Evolutionary conservation across 345 rosid species (phyloP).

Genomic region (Eucalyptus regnans): DNA sequence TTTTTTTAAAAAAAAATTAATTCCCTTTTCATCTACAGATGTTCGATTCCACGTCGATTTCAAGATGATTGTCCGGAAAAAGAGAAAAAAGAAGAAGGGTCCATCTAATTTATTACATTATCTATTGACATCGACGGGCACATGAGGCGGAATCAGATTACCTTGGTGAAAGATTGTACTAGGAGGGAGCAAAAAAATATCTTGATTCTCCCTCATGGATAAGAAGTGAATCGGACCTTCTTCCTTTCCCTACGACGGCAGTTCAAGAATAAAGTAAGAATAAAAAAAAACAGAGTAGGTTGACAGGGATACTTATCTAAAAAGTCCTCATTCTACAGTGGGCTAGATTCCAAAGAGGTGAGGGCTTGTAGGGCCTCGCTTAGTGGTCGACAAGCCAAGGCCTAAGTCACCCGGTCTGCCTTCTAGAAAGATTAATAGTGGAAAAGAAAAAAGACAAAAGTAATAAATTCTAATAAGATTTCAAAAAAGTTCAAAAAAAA

Average conservation of each 20-base stretch:
- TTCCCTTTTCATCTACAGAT: not conserved
- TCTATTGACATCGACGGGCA: not conserved
- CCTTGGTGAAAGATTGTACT: not conserved
- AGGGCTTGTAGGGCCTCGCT: not conserved
- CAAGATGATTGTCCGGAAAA: not conserved
- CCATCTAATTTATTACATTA: not conserved
- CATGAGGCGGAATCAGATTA: not conserved
- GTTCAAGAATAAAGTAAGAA: not conserved
- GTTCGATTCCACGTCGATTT: not conserved
- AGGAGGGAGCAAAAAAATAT: not conserved
- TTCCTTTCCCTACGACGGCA: not conserved
- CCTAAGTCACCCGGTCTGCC: not conserved
- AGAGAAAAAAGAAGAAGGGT: not conserved
- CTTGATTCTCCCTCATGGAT: not conserved
- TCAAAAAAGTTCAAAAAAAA: not conserved
- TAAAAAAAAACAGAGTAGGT: not conserved
- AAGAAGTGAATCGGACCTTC: not conserved
- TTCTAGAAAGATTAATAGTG: not conserved
- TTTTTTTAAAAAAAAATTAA: accelerated
- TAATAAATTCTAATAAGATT: not conserved
- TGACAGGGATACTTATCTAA: not conserved
- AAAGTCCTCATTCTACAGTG: not conserved
- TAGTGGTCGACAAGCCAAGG: not conserved
- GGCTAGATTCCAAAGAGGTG: not conserved
- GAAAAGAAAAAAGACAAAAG: not conserved